Percentiles rank a stretch among this genome's conserved stretches.
phyloP scores from a whole-genome alignment of 495 filamentous ascomycete species.

The Neurospora sp. region DNA sequence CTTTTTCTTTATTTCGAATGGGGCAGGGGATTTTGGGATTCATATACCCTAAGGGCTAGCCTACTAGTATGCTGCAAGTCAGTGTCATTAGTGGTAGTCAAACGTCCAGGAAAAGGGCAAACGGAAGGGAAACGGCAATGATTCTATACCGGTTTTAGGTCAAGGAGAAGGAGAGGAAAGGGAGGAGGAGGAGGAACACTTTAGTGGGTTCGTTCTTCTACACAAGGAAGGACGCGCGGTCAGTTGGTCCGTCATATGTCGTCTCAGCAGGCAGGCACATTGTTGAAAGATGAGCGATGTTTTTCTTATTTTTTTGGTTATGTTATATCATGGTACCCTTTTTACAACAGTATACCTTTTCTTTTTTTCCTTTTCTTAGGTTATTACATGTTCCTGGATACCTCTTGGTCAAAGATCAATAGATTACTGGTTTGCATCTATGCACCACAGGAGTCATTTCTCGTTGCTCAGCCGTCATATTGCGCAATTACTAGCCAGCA shows the following conservation, averaged over 20 bases:
- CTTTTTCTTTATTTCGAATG: not conserved
- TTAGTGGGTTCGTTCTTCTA: not conserved
- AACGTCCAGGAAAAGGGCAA: not conserved
- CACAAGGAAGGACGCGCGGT: not conserved
- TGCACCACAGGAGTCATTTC: not conserved
- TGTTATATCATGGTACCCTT: not conserved
- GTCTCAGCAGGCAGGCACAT: not conserved
- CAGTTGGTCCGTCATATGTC: not conserved
- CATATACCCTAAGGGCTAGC: not conserved
- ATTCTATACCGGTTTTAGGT: not conserved
- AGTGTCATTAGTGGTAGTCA: not conserved
- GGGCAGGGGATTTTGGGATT: not conserved
- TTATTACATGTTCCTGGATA: not conserved
- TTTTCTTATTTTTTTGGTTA: not conserved
- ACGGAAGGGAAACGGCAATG: not conserved
- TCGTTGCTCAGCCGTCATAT: not conserved
- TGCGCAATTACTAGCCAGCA: not conserved
- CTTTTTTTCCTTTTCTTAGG: not conserved
- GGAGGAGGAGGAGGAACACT: not conserved
- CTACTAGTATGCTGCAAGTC: not conserved
- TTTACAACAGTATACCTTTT: not conserved
- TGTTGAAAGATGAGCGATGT: not conserved
- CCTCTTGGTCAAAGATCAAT: not conserved
- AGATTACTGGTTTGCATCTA: not conserved
- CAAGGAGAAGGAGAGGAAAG: not conserved